These are phyloP conservation scores for Cladosporium sp. DNA, from an alignment of 2,329 filamentous ascomycete species.

Conservation along the genomic window DNA sequence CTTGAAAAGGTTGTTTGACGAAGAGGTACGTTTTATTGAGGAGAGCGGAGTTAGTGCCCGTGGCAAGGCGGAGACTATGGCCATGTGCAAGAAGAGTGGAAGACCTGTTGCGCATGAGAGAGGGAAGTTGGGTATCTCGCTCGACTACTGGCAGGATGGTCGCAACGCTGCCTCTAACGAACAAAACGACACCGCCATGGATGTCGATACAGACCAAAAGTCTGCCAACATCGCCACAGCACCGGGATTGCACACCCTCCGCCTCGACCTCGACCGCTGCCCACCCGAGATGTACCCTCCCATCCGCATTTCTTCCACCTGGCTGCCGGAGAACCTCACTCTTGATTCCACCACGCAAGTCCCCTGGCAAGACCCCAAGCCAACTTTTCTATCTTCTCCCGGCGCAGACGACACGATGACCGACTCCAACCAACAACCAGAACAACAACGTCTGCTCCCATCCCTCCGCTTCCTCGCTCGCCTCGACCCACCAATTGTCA, in stretches of 20 bases:
- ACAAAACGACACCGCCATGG: constrained; percentile 33
- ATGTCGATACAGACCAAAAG: constrained; percentile 24
- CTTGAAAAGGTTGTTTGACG: constrained; percentile 63
- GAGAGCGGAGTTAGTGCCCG: neutral
- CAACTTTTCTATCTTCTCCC: constrained; percentile 47
- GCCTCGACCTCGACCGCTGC: constrained; percentile 58
- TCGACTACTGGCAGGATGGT: constrained; percentile 65
- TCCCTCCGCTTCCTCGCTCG: constrained; percentile 70
- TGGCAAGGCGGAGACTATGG: constrained; percentile 41
- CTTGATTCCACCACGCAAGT: constrained; percentile 52
- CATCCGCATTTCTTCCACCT: constrained; percentile 66
- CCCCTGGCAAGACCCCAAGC: constrained; percentile 65
- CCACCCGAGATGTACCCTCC: constrained; percentile 50
- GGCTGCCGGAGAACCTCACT: constrained; percentile 68
- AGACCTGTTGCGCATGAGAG: constrained; percentile 66
- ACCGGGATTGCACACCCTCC: constrained; percentile 35
- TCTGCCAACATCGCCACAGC: neutral
- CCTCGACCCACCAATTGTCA: constrained; percentile 67
- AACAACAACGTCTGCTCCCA: constrained; percentile 52
- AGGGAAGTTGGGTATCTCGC: constrained; percentile 60
- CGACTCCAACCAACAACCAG: constrained; percentile 27
- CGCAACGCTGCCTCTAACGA: constrained; percentile 24
- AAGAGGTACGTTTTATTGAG: constrained; percentile 45
- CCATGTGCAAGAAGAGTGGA: constrained; percentile 66
- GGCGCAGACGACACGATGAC: constrained; percentile 33